Evolutionary conservation across 306 rosid species (phyloP).

Genomic region (Dalbergia cochinchinensis): DNA sequence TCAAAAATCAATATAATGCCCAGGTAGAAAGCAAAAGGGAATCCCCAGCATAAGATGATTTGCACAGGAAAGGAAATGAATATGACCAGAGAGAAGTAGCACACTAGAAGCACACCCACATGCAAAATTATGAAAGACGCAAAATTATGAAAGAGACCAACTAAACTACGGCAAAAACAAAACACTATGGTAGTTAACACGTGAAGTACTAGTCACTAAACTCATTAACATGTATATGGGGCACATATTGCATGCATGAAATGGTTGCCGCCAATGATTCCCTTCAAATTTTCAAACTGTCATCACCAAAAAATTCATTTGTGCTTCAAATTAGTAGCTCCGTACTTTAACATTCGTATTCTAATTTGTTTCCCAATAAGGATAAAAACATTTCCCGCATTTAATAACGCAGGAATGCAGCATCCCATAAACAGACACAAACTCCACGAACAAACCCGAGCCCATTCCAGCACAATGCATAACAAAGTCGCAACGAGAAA

Average conservation of each 20-base stretch:
- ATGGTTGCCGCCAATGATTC: slow-evolving; percentile 60
- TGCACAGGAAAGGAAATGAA: slow-evolving; percentile 37
- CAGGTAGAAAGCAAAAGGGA: slow-evolving; percentile 16
- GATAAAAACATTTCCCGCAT: slow-evolving; percentile 37
- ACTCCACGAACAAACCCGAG: slow-evolving; percentile 43
- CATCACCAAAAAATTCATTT: slow-evolving; percentile 36
- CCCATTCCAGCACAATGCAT: slow-evolving; percentile 73
- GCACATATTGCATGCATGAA: slow-evolving; percentile 51
- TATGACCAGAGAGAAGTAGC: slow-evolving; percentile 19
- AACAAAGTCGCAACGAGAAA: slow-evolving; percentile 42
- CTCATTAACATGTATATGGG: slow-evolving; percentile 23
- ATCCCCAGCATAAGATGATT: slow-evolving; percentile 9
- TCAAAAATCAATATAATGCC: slow-evolving; percentile 17
- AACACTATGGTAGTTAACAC: slow-evolving; percentile 30
- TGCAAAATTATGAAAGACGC: slow-evolving; percentile 36
- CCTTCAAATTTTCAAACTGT: slow-evolving; percentile 47
- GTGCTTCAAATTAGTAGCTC: slow-evolving; percentile 49
- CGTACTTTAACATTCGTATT: slow-evolving; percentile 44
- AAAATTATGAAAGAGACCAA: slow-evolving; percentile 20
- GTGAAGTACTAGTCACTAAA: slow-evolving; percentile 22
- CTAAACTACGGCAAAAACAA: slow-evolving; percentile 17
- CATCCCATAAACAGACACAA: slow-evolving; percentile 41
- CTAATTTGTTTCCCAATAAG: slow-evolving; percentile 47
- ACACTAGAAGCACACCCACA: slow-evolving; percentile 20
- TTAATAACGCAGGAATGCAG: slow-evolving; percentile 49